phyloP scores from a whole-genome alignment of 495 filamentous ascomycete genomes.

The Cercophora samala region DNA sequence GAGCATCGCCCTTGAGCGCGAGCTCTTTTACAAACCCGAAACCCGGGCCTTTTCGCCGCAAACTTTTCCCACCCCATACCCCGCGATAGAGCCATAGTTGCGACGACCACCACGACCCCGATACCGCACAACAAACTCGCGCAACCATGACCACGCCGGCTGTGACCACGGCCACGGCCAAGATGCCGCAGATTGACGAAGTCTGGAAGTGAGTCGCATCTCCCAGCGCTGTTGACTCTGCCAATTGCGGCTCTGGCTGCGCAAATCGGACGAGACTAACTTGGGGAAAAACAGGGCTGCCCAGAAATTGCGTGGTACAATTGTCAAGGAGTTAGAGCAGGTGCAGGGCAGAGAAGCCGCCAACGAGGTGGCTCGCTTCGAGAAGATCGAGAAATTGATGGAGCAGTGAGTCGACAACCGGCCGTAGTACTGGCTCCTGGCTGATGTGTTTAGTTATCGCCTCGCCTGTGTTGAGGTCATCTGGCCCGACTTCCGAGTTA shows the following conservation, averaged over 20 bases:
- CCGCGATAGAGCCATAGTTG: slow-evolving; percentile 1
- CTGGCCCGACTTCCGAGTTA: slow-evolving; percentile 69
- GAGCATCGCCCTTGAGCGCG: slow-evolving; percentile 24
- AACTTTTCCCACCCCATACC: background rate
- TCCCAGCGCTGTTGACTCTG: background rate
- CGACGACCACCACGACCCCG: background rate
- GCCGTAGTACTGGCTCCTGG: slow-evolving; percentile 30
- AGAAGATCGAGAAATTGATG: slow-evolving; percentile 56
- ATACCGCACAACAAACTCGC: slow-evolving; percentile 7
- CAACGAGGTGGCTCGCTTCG: slow-evolving; percentile 52
- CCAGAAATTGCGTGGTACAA: slow-evolving; percentile 24
- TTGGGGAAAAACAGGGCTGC: slow-evolving; percentile 22
- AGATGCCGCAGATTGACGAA: slow-evolving; percentile 21
- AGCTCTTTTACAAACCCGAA: slow-evolving; percentile 10
- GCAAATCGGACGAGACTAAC: slow-evolving; percentile 21
- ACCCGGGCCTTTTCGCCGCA: slow-evolving; percentile 3
- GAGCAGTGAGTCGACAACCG: slow-evolving; percentile 50
- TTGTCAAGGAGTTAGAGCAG: slow-evolving; percentile 41
- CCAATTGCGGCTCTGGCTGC: too few species aligned
- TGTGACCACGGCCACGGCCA: slow-evolving; percentile 7
- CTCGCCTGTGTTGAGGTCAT: slow-evolving; percentile 66
- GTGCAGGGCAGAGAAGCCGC: slow-evolving; percentile 43
- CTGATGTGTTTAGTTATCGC: slow-evolving; percentile 55
- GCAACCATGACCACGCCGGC: slow-evolving; percentile 23
- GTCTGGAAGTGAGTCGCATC: slow-evolving; percentile 29